A percentile compares a stretch with the other conserved stretches of the same genome.
phyloP scores from a whole-genome alignment of 2,329 filamentous ascomycete species.

The Fusarium setosum region DNA sequence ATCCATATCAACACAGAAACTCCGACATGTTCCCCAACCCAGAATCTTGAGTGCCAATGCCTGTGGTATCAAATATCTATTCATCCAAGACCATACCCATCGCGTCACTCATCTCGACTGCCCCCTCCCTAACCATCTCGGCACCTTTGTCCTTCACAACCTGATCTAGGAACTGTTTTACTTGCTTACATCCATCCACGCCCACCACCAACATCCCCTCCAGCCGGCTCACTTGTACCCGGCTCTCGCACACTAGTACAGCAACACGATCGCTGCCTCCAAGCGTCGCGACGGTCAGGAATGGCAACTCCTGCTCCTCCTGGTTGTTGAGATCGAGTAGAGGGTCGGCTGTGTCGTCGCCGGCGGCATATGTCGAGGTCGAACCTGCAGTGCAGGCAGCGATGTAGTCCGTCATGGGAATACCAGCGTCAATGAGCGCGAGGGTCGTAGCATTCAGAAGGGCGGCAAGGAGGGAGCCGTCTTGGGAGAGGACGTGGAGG shows the following conservation, averaged over 20 bases:
- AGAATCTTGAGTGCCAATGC: conserved; percentile 13
- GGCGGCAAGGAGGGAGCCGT: conserved; percentile 89
- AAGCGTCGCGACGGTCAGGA: conserved; percentile 85
- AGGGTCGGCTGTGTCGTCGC: conserved; percentile 79
- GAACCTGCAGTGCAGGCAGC: conserved; percentile 89
- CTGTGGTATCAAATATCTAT: conserved; percentile 31
- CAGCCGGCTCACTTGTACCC: conserved; percentile 82
- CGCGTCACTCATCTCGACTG: conserved; percentile 59
- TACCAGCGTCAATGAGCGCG: conserved; percentile 91
- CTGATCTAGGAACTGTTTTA: conserved; percentile 82
- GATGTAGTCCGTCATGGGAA: conserved; percentile 95
- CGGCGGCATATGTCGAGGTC: conserved; percentile 72
- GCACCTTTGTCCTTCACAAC: conserved; percentile 80
- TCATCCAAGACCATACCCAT: conserved; percentile 64
- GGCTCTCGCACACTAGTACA: conserved; percentile 86
- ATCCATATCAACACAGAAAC: conserved; percentile 35
- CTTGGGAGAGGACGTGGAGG: conserved; percentile 88
- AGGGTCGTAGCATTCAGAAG: conserved; percentile 92
- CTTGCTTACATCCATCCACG: conserved; percentile 90
- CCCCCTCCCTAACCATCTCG: conserved; percentile 69
- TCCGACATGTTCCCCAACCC: conserved; percentile 29
- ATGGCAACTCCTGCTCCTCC: conserved; percentile 90
- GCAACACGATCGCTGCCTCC: conserved; percentile 80
- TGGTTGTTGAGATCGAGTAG: conserved; percentile 82
- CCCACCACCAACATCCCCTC: conserved; percentile 95